Conservation (phyloP, 2,329 filamentous ascomycete genomes). For the Colletotrichum musicola region DNA sequence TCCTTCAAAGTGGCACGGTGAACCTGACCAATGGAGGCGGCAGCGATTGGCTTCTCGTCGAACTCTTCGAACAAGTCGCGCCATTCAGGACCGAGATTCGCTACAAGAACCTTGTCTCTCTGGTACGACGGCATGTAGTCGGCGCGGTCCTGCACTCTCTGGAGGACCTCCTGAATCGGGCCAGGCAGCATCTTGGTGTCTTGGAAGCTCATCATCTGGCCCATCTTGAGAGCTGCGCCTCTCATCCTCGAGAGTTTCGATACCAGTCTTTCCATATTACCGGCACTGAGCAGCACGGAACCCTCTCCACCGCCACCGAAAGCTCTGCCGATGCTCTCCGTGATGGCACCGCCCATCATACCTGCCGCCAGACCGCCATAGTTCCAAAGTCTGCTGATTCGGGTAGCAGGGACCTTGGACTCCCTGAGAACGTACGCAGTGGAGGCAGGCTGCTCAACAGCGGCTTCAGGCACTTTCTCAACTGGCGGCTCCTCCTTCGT, state of each 20-base stretch:
- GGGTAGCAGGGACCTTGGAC: slow-evolving; percentile 89
- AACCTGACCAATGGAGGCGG: slow-evolving; percentile 96
- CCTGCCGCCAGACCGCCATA: slow-evolving; percentile 93
- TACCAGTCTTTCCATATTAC: slow-evolving; percentile 93
- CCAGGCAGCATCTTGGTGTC: slow-evolving; percentile 94
- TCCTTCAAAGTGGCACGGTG: slow-evolving; percentile 86
- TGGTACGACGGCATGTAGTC: slow-evolving; percentile 99
- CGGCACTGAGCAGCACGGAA: slow-evolving; percentile 87
- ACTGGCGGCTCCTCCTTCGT: neutral
- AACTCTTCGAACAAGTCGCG: slow-evolving; percentile 85
- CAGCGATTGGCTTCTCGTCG: slow-evolving; percentile 91
- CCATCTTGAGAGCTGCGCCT: slow-evolving; percentile 95
- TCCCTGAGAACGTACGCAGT: slow-evolving; percentile 77
- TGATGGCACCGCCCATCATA: slow-evolving; percentile 93
- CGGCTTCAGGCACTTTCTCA: slow-evolving; percentile 10
- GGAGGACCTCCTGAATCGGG: slow-evolving; percentile 88
- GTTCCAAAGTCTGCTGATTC: slow-evolving; percentile 91
- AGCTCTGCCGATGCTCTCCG: slow-evolving; percentile 84
- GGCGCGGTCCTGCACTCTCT: slow-evolving; percentile 94
- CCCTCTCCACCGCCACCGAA: slow-evolving; percentile 77
- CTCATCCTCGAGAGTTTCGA: slow-evolving; percentile 95
- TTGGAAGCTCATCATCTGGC: slow-evolving; percentile 98
- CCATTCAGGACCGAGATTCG: slow-evolving; percentile 88
- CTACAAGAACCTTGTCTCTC: slow-evolving; percentile 83
- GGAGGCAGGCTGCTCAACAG: slow-evolving; percentile 7